Evolutionary conservation across 1,139 yeast species (phyloP), one percentile per base, ranked within the genome.

Genomic region (Geotrichum restrictum): DNA sequence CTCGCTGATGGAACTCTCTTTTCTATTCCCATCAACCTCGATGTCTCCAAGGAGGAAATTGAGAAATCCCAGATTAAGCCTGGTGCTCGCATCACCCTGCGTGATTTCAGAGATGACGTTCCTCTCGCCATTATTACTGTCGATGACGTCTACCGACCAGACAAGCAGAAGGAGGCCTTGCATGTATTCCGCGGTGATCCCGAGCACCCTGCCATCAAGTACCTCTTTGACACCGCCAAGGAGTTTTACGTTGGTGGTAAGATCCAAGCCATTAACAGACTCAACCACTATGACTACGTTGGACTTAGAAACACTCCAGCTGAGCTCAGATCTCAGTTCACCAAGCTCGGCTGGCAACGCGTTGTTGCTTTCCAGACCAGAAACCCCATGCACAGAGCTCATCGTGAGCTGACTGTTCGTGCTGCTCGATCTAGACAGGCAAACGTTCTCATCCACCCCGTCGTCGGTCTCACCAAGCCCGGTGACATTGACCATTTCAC

Each of bases 301-400:
- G 93, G 85, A 48, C 77, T 85, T 60, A 82, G 98, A 70, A 86
- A 85, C 73, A 86, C 96, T 16, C 98, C 98, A 39, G 81, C 88
- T 36, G 95, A 89, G 72, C 79, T 91, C 64, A 83, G 98, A 72
- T 73, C 82, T 29, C 96, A 91, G 73, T 91, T 91, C 68, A 71
- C 74, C 57, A 79, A 79, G 64, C 82, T 85, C 67, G 85, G 88
- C 60, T 91, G 98, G 98, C 81, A 83, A 64, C 82, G 84, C 66
- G 88, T 91, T 54, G 98, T 91, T 52, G 98, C 98, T 45, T 91
- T 91, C 83, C 98, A 91, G 75, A 91, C 98, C 48, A 82, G 98
- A 76, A 91, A 91, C 74, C 98, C 98, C 60, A 89, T 91, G 96
- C 98, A 91, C 73, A 83, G 98, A 71, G 98, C 98, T 37, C 98